Evolutionary conservation across 495 filamentous ascomycete genomes (phyloP), one percentile per base, ranked within the genome.

Genomic region (Talaromyces liani): DNA sequence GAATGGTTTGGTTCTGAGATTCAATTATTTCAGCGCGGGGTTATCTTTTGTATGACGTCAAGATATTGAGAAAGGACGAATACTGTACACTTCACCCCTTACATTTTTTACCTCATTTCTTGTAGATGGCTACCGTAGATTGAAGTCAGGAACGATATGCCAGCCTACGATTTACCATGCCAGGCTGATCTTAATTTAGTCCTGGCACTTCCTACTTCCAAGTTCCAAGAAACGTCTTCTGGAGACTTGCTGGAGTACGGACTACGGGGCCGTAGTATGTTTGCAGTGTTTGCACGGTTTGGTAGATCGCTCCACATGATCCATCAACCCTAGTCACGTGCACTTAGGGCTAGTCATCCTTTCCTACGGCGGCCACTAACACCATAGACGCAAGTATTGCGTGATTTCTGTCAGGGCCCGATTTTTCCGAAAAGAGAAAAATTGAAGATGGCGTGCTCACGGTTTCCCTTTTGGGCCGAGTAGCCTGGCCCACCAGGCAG

Each of bases 311-410:
- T 4, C 10, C 56, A 33, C 56, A 36, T 58, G 56, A 33, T 20
- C 8, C 56, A 8, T 16, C 4, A 18, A 9, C 56, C 56, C 34
- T 29, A 45, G 16, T 61, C 58, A 61, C 58, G 60, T 53, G 39
- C 14, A n/a, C 27, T 22, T 64, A 58, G 56, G 56, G 51, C 25
- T 58, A 27, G 27, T 27, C 27, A 27, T 27, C 27, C 3, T 27
- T 27, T 27, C 4, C 27, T 27, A 27, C 27, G 27, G 27, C 27
- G 2, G 27, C 27, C 27, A 27, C 4, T 27, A 3, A 27, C 27
- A 71, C 75, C 72, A 45, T 24, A 41, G 12, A 64, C 25, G 77
- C 75, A 76, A 64, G 60, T 70, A 78, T 78, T 73, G 77, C 75
- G 75, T 78, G 77, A 72, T 78, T 72, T 69, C 61, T 56, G n/a